Conservation (phyloP, 176 grass and related monocot species). For the Juncus effusus region DNA sequence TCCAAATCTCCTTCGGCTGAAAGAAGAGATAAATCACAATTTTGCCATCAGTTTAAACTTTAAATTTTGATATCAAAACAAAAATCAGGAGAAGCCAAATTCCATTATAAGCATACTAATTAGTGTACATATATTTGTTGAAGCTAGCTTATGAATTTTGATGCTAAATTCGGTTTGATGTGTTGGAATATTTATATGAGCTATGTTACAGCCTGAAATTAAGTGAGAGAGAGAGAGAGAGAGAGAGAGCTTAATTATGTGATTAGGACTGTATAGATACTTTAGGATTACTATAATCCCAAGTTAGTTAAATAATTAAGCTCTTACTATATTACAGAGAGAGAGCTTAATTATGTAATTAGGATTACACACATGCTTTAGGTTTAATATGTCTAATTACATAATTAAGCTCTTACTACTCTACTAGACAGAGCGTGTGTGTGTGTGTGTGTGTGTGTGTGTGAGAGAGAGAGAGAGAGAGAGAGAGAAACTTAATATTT, state of each 20-base stretch:
- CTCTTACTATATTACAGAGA: neutral
- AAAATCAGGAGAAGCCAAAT: neutral
- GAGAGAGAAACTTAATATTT: conserved; percentile 1
- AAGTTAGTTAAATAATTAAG: neutral
- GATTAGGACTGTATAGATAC: neutral
- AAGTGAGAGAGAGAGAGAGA: neutral
- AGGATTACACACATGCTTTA: neutral
- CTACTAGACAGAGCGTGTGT: neutral
- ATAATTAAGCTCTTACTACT: neutral
- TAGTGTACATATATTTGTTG: neutral
- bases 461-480: neutral
- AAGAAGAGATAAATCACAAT: neutral
- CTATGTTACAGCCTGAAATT: neutral
- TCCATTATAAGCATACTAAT: neutral
- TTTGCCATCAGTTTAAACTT: neutral
- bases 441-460: neutral
- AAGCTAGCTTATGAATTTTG: neutral
- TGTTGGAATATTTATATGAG: neutral
- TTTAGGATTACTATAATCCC: neutral
- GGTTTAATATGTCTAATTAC: too few relatives aligned
- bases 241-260: neutral
- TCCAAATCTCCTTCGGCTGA: conserved; percentile 72
- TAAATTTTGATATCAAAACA: neutral
- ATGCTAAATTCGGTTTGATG: neutral
- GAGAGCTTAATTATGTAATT: neutral